Base-by-base conservation (phyloP, 345 rosid species). In the Eucalyptus leucophloia region DNA sequence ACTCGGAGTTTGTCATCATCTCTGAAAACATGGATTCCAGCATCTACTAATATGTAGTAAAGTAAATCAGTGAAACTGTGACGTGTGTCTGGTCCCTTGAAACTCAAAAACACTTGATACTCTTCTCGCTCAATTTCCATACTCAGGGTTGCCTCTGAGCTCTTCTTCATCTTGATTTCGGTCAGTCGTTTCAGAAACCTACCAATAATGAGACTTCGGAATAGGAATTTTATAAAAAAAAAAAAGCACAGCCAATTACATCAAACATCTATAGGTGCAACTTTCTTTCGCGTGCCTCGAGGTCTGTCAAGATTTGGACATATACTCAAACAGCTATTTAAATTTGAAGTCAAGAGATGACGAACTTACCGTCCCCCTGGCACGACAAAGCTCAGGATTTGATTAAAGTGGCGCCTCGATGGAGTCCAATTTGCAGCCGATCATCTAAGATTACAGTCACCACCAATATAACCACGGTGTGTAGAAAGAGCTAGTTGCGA, bases 1-100 rank as follows among this genome's bases (percentile, higher is more conserved):
- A 15, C 34, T 24, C 0, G 18, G 9, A 88, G 51, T 14, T 0
- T 40, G 12, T 30, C 51, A 12, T 24, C 2, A 7, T 67, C 89
- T 15, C 1, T 16, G 54, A 88, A 88, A 34, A 65, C 58, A 7
- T 54, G 47, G 14, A 87, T 87, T 30, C 89, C 89, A 1, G 26
- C 89, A 21, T n/a, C 3, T 7, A 4, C 0, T 37, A 67, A 15
- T 8, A 0, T 0, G 42, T 9, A 1, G 23, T 32, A 32, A 32
- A 67, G 80, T 6, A 0, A 2, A 67, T 69, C 24, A 69, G 42
- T 0, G 42, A 69, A 69, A 19, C 0, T 5, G 0, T 0, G 0
- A 11, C 42, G 24, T 3, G 0, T 69, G 42, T 69, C 81, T 1
- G 4, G 19, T 32, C 81, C 81, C 7, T 42, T 32, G 7, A 32